Evolutionary conservation across 306 rosid species (phyloP).

Genomic region (Prunus dulcis): DNA sequence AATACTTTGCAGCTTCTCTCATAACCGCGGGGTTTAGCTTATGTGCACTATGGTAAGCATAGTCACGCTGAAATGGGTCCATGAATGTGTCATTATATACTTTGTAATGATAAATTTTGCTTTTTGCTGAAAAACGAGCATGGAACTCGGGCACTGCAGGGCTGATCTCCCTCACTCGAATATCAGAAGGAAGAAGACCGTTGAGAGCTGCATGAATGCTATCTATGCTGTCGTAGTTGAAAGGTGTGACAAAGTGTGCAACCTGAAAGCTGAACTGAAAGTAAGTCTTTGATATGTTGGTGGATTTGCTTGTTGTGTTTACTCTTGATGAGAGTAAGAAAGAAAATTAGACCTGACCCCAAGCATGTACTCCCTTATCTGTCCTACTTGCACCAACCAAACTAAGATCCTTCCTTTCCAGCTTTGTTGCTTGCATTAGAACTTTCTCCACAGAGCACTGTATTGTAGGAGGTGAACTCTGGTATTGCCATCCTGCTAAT

Average conservation of each 20-base stretch:
- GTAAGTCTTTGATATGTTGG: conserved; percentile 25
- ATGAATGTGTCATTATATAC: conserved; percentile 70
- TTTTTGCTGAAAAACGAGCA: conserved; percentile 83
- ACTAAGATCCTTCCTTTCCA: conserved; percentile 67
- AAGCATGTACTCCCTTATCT: conserved; percentile 90
- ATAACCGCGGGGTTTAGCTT: conserved; percentile 64
- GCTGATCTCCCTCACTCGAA: conserved; percentile 78
- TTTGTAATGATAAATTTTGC: conserved; percentile 92
- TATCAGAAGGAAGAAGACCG: conserved; percentile 85
- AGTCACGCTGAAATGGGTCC: conserved; percentile 81
- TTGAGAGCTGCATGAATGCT: conserved; percentile 69
- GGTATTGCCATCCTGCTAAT: conserved; percentile 93
- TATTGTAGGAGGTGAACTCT: conserved; percentile 82
- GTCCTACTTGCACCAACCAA: conserved; percentile 93
- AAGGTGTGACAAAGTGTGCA: conserved; percentile 86
- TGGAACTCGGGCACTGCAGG: conserved; percentile 79
- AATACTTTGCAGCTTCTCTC: conserved; percentile 79
- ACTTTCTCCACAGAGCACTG: conserved; percentile 75
- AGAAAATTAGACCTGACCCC: conserved; percentile 82
- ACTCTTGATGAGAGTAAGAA: conserved; percentile 21
- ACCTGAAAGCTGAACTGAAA: conserved; percentile 57
- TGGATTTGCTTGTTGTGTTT: conserved; percentile 3
- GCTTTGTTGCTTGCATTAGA: conserved; percentile 60
- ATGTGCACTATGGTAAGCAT: conserved; percentile 67
- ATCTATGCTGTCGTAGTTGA: conserved; percentile 66